Conservation (phyloP, 345 rosid genomes). For the Geranium rotundifolium region DNA sequence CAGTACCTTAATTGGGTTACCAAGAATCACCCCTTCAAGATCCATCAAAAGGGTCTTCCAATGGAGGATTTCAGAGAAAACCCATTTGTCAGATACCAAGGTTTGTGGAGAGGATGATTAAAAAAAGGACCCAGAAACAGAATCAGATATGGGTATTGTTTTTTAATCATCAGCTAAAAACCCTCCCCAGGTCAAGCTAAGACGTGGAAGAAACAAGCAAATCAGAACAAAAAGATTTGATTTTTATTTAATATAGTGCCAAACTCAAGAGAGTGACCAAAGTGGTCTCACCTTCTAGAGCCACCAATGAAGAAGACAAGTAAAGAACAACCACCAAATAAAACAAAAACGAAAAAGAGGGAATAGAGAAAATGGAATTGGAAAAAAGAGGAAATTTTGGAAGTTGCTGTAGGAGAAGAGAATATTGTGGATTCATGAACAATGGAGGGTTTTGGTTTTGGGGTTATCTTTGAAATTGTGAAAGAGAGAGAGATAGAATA, state of each 20-base stretch:
- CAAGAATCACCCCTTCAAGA: constrained; percentile 38
- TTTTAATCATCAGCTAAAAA: neutral
- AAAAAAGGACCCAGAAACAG: constrained; percentile 1
- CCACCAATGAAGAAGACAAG: neutral
- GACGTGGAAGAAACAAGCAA: constrained; percentile 1
- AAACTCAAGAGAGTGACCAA: neutral
- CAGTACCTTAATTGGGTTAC: constrained; percentile 48
- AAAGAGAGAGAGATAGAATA: too few species aligned
- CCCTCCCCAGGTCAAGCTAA: constrained; percentile 27
- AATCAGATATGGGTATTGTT: constrained; percentile 13
- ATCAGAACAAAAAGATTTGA: neutral
- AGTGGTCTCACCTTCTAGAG: neutral
- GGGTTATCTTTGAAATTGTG: neutral
- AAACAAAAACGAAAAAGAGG: too few species aligned
- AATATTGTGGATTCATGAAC: neutral
- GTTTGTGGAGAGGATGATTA: neutral
- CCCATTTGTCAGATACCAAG: constrained; percentile 16
- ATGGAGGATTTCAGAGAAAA: constrained; percentile 15
- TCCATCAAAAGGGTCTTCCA: constrained; percentile 32
- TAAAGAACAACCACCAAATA: neutral
- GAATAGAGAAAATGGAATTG: too few species aligned
- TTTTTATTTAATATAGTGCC: neutral
- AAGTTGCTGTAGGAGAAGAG: neutral
- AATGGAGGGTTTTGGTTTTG: neutral
- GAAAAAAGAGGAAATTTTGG: neutral